Conservation (phyloP, 768 basidiomycete species). For the Tylopilus vinaceipallidus region DNA sequence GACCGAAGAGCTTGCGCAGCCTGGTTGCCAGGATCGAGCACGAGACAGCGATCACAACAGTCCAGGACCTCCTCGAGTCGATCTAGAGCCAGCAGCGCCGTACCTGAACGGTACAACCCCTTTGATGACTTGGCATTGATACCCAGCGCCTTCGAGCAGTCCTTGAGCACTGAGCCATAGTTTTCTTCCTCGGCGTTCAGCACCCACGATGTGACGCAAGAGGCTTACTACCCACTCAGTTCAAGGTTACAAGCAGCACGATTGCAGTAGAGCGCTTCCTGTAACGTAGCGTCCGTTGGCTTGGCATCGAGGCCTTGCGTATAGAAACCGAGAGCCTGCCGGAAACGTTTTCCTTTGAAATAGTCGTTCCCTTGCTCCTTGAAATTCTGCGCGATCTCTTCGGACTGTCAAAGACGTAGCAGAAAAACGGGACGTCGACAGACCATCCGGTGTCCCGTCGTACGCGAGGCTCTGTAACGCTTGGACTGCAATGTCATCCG, state of each 20-base stretch:
- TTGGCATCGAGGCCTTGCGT: conserved; percentile 85
- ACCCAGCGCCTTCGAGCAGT: conserved; percentile 72
- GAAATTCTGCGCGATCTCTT: conserved; percentile 89
- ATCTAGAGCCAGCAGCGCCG: conserved; percentile 72
- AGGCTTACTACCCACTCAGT: conserved; percentile 58
- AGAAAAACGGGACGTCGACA: conserved; percentile 30
- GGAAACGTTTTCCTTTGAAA: conserved; percentile 80
- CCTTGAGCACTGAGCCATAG: conserved; percentile 80
- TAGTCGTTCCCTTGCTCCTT: conserved; percentile 97
- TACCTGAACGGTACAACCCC: conserved; percentile 81
- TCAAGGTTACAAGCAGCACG: conserved; percentile 93
- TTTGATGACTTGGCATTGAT: conserved; percentile 71
- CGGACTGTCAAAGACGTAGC: background rate
- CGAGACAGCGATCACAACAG: conserved; percentile 68
- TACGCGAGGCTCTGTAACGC: conserved; percentile 84
- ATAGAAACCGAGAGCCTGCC: conserved; percentile 89
- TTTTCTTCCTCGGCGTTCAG: conserved; percentile 56
- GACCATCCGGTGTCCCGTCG: conserved; percentile 94
- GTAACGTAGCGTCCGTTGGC: conserved; percentile 57
- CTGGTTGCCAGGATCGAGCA: conserved; percentile 56
- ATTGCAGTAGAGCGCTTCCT: conserved; percentile 78
- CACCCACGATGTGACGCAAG: background rate
- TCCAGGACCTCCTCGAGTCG: conserved; percentile 81
- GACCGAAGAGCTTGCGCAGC: conserved; percentile 50
- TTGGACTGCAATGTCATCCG: conserved; percentile 61